Evolutionary conservation across 148 eudicot genomes (phyloP), one percentile per base, ranked within the genome.

Genomic region (Rhododendron molle): DNA sequence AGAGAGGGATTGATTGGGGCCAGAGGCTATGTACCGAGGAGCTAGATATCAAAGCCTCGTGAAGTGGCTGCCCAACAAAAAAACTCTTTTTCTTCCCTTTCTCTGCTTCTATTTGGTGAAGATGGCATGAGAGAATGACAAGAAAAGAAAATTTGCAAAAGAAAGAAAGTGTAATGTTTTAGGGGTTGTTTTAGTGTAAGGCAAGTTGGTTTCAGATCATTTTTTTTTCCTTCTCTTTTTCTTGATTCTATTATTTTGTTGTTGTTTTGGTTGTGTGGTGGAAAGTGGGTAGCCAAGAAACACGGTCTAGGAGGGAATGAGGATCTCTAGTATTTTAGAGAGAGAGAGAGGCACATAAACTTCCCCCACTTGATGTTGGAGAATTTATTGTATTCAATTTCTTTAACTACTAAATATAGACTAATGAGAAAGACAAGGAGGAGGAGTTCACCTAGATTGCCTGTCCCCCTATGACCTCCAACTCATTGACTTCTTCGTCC

Each of bases 241-340:
- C 14, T 77, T 80, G 40, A 60, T 40, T 10, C 50, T 87, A n/a
- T 85, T 58, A 18, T 0, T 82, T 18, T 60, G 32, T 83, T 40
- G 44, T 76, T 65, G 54, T 20, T 80, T 84, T 85, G 82, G 54
- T 85, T 89, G 90, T 87, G 85, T 79, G 85, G 89, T 90, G 78
- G 85, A 67, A 81, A 87, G 87, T 85, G 86, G 83, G 78, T 84
- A 84, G 34, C 78, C 89, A 74, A 87, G 88, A 90, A 89, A 89
- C 90, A 84, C 86, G 86, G 90, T 86, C 91, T 44, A 69, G 85
- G 86, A 91, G 83, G 82, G 74, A 86, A 89, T 52, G 81, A 88
- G 91, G 88, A 88, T 94, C 93, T 89, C 91, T 87, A 83, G 47
- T 90, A 86, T 86, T 91, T 91, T 89, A 84, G 88, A 81, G 18